These are phyloP conservation scores for Brassica hybrid DNA, from an alignment of 441 rosid species.

Conservation along the genomic window DNA sequence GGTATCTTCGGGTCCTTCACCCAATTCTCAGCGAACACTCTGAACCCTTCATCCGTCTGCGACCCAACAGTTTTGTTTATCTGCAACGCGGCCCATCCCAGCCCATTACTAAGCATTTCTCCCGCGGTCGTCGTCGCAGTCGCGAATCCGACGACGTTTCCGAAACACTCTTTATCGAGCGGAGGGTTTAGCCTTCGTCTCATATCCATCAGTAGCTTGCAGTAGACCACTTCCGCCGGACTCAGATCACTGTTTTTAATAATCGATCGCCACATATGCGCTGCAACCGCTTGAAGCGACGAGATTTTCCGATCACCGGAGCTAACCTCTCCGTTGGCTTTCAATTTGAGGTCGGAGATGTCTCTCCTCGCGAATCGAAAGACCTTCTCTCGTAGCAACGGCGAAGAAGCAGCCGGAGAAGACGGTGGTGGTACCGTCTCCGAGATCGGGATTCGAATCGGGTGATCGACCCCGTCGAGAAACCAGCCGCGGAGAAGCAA, in stretches of 20 bases:
- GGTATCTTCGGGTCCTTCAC: slow-evolving; percentile 21
- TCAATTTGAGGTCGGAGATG: slow-evolving; percentile 47
- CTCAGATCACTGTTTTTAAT: slow-evolving; percentile 32
- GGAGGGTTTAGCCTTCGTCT: slow-evolving; percentile 41
- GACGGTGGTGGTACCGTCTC: neutral
- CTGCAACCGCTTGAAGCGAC: slow-evolving; percentile 53
- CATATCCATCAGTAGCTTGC: slow-evolving; percentile 28
- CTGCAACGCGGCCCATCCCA: slow-evolving; percentile 41
- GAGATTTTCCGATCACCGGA: slow-evolving; percentile 41
- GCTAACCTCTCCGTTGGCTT: slow-evolving; percentile 44
- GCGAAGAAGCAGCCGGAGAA: slow-evolving; percentile 1
- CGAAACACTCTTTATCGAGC: slow-evolving; percentile 40
- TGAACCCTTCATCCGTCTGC: slow-evolving; percentile 32
- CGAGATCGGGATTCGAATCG: slow-evolving; percentile 39
- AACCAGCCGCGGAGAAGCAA: slow-evolving; percentile 38
- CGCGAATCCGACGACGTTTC: slow-evolving; percentile 34
- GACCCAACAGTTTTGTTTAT: slow-evolving; percentile 39
- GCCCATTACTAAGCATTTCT: slow-evolving; percentile 33
- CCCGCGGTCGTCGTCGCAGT: slow-evolving; percentile 21
- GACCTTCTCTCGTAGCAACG: slow-evolving; percentile 31
- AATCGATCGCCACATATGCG: slow-evolving; percentile 49
- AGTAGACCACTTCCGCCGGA: slow-evolving; percentile 15
- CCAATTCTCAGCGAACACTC: slow-evolving; percentile 32
- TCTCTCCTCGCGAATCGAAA: slow-evolving; percentile 43
- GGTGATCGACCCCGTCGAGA: slow-evolving; percentile 37